Percentiles rank a stretch among this genome's conserved stretches.
Conservation (phyloP, 768 basidiomycete genomes). For the Tulasnella calospora region DNA sequence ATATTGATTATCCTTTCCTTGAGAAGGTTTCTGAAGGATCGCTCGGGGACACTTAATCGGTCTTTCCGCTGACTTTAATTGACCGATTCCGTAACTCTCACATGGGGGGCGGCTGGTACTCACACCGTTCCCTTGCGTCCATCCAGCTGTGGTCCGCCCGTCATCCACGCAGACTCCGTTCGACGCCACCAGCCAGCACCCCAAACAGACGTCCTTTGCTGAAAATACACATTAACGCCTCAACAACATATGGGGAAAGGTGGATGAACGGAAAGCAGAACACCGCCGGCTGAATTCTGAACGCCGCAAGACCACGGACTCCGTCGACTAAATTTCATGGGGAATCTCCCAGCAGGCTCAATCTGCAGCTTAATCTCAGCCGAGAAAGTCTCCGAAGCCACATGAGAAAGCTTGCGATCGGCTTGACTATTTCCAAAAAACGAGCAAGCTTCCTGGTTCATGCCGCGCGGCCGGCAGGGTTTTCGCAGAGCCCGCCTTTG, state of each 20-base stretch:
- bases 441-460: neutral
- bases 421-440: neutral
- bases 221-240: neutral
- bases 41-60: neutral
- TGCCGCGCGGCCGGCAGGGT: neutral
- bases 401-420: neutral
- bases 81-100: neutral
- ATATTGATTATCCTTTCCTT: neutral
- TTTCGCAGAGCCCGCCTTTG: neutral
- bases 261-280: neutral
- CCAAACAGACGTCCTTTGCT: neutral
- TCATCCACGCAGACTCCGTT: neutral
- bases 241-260: too few species aligned
- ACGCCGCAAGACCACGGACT: neutral
- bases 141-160: neutral
- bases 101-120: too few species aligned
- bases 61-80: neutral
- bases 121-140: neutral
- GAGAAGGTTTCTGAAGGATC: neutral
- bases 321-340: neutral
- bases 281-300: neutral
- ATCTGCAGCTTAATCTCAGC: conserved; percentile 8
- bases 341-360: neutral
- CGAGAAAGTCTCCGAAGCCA: neutral
- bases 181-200: neutral